Evolutionary conservation across 495 filamentous ascomycete genomes (phyloP), one percentile per base, ranked within the genome.

Genomic region (Thermothielavioides terrestris): DNA sequence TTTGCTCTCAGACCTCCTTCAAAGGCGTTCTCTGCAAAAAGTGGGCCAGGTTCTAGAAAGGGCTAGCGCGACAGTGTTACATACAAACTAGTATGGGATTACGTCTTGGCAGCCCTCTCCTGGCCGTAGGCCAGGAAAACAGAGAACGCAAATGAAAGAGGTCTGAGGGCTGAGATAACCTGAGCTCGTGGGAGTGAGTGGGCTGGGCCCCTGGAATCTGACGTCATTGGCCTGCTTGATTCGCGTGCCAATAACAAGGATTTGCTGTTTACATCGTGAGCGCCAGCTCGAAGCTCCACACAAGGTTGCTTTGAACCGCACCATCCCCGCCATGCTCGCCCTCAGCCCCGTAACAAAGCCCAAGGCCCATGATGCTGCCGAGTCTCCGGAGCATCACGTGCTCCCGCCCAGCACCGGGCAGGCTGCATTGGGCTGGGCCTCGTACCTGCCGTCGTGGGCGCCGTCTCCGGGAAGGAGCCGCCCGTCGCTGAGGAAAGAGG

Each of bases 401-500:
- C 17, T 56, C 30, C 8, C 44, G 1, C 9, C 43, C 10, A 10
- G 1, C 17, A 2, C 31, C 4, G 23, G 14, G 3, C 34, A 43
- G 34, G 20, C 43, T 20, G 25, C 32, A 8, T 26, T 39, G 0
- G 49, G 44, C 31, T 56, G 54, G 54, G 8, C 53, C 0, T 59
- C 57, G 1, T 56, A 52, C 39, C 18, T 60, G 12, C 49, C 53
- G 17, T 52, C 39, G 4, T 52, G 52, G 52, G 31, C 18, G 3
- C 32, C 50, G 3, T 37, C 39, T 0, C 50, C 46, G 9, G 26
- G 1, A 20, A 37, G 31, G 15, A 46, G 43, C n/a, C 39, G 18
- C 1, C 42, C 37, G 11, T 36, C 40, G 8, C 35, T 21, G 27
- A 40, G 4, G 2, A 20, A 38, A 2, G 17, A 10, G 18, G 34